Evolutionary conservation across 345 rosid genomes (phyloP), one percentile per base, ranked within the genome.

Genomic region (Schrenkiella parvula): DNA sequence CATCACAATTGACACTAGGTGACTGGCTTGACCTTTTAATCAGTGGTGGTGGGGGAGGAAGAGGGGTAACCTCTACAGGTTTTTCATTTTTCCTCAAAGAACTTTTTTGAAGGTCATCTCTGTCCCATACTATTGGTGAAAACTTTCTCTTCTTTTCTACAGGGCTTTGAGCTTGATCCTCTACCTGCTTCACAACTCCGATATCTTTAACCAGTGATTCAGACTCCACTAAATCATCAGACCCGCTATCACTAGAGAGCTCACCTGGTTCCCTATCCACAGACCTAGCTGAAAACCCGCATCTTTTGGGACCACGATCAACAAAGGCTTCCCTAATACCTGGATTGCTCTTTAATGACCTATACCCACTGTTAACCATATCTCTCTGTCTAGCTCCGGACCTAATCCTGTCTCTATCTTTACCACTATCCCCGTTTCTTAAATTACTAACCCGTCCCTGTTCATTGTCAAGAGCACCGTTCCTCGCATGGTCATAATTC

Each of bases 61-160:
- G 83, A 39, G 79, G 15, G 0, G 78, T 52, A 37, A 58, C 84
- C 44, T 80, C 62, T 1, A 82, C 60, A 51, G 81, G 72, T 46
- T 71, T 74, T 69, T 81, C 82, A 58, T 63, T 79, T 72, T 81
- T 81, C 2, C 82, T 71, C 22, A 77, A 59, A 60, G 77, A 80
- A 69, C 74, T 76, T 22, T 38, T 75, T 44, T 77, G 86, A 54
- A 72, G 84, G 41, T 86, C 97, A 74, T 87, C 96, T 74, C 90
- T 87, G 53, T 95, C 99, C 99, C 99, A 95, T 25, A 95, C 90
- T 50, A 95, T 90, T 0, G 99, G 99, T 13, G 99, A 95, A 79
- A 92, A 95, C 81, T 95, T 95, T 68, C 97, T 85, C 82, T 88
- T 95, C 83, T 70, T 88, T 81, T 85, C 91, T 44, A 68, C 70